phyloP scores from a whole-genome alignment of 2,329 filamentous ascomycete species.

The Fusarium sp. region DNA sequence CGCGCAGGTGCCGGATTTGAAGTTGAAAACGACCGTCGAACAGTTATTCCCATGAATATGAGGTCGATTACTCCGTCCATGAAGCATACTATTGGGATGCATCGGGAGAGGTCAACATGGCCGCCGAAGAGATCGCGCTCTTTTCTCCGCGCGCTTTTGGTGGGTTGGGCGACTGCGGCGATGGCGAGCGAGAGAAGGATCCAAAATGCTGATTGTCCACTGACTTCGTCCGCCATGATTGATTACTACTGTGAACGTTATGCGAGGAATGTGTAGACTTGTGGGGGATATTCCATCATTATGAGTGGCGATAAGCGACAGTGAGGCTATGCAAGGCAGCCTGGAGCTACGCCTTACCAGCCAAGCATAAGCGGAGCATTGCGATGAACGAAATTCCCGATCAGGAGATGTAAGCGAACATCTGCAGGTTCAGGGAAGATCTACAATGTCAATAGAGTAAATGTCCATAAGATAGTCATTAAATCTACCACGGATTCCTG shows the following conservation, averaged over 20 bases:
- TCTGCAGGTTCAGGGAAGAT: too few species aligned
- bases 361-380: not conserved
- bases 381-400: not conserved
- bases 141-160: not conserved
- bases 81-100: constrained; percentile 1
- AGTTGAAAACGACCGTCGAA: accelerated
- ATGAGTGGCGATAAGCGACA: not conserved
- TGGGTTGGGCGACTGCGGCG: constrained; percentile 11
- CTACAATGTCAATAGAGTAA: too few species aligned
- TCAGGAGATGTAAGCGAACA: too few species aligned
- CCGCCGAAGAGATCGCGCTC: constrained; percentile 1
- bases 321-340: not conserved
- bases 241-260: not conserved
- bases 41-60: accelerated
- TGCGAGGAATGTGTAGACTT: not conserved
- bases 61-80: not conserved
- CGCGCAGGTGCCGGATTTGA: not conserved
- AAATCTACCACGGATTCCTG: too few species aligned
- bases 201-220: constrained; percentile 19
- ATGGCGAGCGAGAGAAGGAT: constrained; percentile 11
- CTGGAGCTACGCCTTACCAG: not conserved
- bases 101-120: constrained; percentile 10
- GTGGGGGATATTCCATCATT: not conserved
- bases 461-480: too few species aligned
- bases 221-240: constrained; percentile 4